phyloP scores from a whole-genome alignment of 2,329 filamentous ascomycete species.

The Aspergillus quadrilineatus region DNA sequence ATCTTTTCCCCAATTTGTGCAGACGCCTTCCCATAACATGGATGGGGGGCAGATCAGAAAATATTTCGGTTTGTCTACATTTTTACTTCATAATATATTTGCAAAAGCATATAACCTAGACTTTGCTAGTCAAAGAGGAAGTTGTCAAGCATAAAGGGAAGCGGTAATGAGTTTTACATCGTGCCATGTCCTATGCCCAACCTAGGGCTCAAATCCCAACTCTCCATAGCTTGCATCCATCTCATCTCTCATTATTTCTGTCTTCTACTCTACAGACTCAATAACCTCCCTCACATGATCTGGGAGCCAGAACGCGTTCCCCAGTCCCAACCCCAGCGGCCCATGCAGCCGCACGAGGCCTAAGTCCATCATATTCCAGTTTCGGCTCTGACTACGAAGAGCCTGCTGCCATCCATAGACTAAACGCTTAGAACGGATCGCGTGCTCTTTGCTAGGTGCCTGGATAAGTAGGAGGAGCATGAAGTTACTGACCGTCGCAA shows the following conservation, averaged over 20 bases:
- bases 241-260: not conserved
- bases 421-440: slow-evolving; percentile 26
- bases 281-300: slow-evolving; percentile 26
- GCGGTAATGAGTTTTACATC: no score
- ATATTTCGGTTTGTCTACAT: no score
- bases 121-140: no score
- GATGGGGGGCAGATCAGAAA: not conserved
- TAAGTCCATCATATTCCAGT: slow-evolving; percentile 32
- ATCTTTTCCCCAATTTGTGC: not conserved
- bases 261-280: not conserved
- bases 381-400: slow-evolving; percentile 30
- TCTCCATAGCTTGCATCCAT: no score
- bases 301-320: slow-evolving; percentile 27
- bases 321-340: slow-evolving; percentile 29
- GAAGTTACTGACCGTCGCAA: slow-evolving; percentile 38
- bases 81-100: no score
- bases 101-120: no score
- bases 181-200: no score
- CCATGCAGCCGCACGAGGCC: slow-evolving; percentile 33
- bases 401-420: slow-evolving; percentile 32
- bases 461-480: slow-evolving; percentile 33
- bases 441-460: slow-evolving; percentile 30
- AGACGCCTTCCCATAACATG: not conserved
- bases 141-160: no score
- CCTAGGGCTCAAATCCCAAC: no score